Evolutionary conservation across 2,329 filamentous ascomycete species (phyloP).

Genomic region (Phoma herbarum): DNA sequence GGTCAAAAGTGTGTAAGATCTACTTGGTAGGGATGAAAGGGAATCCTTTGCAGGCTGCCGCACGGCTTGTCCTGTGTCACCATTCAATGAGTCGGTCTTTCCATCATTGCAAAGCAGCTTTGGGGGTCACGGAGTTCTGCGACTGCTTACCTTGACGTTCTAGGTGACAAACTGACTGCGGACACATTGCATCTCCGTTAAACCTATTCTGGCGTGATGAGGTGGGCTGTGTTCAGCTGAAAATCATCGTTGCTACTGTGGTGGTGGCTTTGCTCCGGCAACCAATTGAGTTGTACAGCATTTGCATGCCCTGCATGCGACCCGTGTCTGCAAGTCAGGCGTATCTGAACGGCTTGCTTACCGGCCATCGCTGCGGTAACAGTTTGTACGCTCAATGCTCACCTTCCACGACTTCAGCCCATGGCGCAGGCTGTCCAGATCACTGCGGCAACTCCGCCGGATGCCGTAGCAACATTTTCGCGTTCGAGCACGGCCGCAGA

Average conservation of each 20-base stretch:
- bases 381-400: constrained; percentile 11
- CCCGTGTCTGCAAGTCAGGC: constrained; percentile 18
- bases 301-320: constrained; percentile 16
- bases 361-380: constrained; percentile 19
- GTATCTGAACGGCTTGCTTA: constrained; percentile 15
- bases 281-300: constrained; percentile 14
- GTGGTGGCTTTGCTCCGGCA: constrained; percentile 11
- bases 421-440: constrained; percentile 21
- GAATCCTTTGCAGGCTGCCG: not conserved
- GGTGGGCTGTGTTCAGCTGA: constrained; percentile 7
- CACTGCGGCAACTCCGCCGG: constrained; percentile 21
- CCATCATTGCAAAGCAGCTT: not conserved
- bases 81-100: not conserved
- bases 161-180: not conserved
- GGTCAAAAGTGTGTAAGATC: not conserved
- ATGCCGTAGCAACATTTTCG: constrained; percentile 20
- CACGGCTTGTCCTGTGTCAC: not conserved
- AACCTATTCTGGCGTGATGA: not conserved
- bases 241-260: not conserved
- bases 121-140: not conserved
- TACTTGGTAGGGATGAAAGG: not conserved
- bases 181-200: not conserved
- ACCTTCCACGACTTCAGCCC: constrained; percentile 11
- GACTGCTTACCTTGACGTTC: not conserved
- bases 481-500: constrained; percentile 18